These are phyloP conservation scores for Paraphaeosphaeria sporulosa DNA, from an alignment of 2,329 filamentous ascomycete genomes.

Conservation along the genomic window DNA sequence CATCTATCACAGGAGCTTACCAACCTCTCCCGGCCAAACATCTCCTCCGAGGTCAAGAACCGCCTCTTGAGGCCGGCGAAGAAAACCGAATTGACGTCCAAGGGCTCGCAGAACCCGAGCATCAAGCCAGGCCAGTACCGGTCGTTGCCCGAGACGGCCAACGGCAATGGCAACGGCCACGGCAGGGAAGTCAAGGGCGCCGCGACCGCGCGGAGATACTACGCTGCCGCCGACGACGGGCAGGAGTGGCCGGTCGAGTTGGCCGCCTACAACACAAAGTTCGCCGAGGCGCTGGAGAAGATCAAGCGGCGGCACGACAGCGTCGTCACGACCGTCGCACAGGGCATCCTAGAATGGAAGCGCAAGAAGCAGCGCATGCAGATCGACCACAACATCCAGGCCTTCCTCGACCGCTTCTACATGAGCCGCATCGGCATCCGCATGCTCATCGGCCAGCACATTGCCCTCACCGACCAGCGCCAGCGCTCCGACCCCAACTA, in stretches of 20 bases:
- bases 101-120: slow-evolving; percentile 89
- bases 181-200: slow-evolving; percentile 57
- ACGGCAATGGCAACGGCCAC: slow-evolving; percentile 57
- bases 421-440: slow-evolving; percentile 99
- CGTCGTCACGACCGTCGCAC: slow-evolving; percentile 96
- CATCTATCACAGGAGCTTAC: slow-evolving; percentile 80
- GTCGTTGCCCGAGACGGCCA: slow-evolving; percentile 59
- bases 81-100: slow-evolving; percentile 65
- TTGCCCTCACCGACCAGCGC: slow-evolving; percentile 92
- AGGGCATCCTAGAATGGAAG: slow-evolving; percentile 98
- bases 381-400: slow-evolving; percentile 96
- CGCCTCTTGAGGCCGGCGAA: slow-evolving; percentile 76
- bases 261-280: slow-evolving; percentile 90
- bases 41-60: slow-evolving; percentile 78
- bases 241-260: slow-evolving; percentile 93
- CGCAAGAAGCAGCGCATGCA: slow-evolving; percentile 95
- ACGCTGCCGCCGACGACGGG: slow-evolving; percentile 87
- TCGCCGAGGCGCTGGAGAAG: slow-evolving; percentile 85
- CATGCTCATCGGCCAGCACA: slow-evolving; percentile 99
- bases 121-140: slow-evolving; percentile 82
- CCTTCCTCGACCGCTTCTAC: slow-evolving; percentile 98
- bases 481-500: slow-evolving; percentile 90
- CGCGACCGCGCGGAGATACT: slow-evolving; percentile 74
- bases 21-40: slow-evolving; percentile 76
- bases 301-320: slow-evolving; percentile 97